Percentiles rank a stretch among this genome's conserved stretches.
These are phyloP conservation scores for Curvularia sp. DNA, from an alignment of 2,329 filamentous ascomycete species.

Conservation along the genomic window DNA sequence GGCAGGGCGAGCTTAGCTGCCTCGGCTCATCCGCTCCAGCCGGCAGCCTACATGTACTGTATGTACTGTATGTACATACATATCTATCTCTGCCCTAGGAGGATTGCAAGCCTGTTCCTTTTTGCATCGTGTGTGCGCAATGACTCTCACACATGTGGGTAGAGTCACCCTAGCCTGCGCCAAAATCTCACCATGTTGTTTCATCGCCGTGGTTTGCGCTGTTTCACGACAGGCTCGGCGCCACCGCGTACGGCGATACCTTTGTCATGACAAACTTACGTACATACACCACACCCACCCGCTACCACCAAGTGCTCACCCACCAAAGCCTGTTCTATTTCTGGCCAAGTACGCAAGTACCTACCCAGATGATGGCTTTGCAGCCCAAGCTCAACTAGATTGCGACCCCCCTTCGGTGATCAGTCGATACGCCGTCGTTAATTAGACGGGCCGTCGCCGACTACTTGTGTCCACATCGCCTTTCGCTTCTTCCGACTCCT, in stretches of 20 bases:
- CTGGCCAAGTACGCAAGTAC: constrained; percentile 8
- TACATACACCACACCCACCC: constrained; percentile 17
- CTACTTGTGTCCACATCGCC: constrained; percentile 20
- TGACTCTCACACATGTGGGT: constrained; percentile 9
- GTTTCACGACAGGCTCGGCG: constrained; percentile 28
- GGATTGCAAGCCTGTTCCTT: constrained; percentile 13
- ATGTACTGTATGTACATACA: no score
- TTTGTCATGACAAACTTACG: constrained; percentile 26
- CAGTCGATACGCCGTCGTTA: constrained; percentile 27
- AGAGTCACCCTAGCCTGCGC: constrained; percentile 15
- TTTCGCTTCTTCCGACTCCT: constrained; percentile 4
- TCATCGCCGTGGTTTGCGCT: constrained; percentile 21
- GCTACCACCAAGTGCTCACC: constrained; percentile 13
- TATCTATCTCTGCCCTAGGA: neutral
- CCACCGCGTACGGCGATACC: constrained; percentile 14
- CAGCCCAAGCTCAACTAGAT: constrained; percentile 17
- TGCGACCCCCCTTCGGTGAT: constrained; percentile 15
- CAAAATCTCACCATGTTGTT: constrained; percentile 21
- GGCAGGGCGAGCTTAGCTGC: constrained; percentile 10
- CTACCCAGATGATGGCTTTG: constrained; percentile 18
- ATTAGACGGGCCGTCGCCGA: constrained; percentile 21
- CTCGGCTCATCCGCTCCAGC: constrained; percentile 17
- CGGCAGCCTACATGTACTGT: no score
- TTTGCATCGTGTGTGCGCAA: constrained; percentile 14
- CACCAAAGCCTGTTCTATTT: constrained; percentile 26